Percentiles rank a stretch among this genome's conserved stretches.
phyloP scores from a whole-genome alignment of 768 basidiomycete genomes.

The Brasilioporus rufonigricans region DNA sequence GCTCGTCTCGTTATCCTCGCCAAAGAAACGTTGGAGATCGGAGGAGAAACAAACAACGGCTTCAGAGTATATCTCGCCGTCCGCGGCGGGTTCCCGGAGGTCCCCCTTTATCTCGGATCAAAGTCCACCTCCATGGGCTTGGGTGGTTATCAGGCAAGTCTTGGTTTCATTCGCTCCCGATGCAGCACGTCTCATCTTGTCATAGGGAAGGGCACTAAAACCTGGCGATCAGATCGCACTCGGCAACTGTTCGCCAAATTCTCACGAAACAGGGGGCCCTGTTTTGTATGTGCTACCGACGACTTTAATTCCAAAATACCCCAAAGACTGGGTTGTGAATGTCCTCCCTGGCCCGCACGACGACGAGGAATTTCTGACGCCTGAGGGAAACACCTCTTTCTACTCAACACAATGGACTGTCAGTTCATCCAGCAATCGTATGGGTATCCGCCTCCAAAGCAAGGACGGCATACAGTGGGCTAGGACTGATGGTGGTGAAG shows the following conservation, averaged over 20 bases:
- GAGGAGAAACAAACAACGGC: slow-evolving; percentile 37
- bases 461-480: slow-evolving; percentile 50
- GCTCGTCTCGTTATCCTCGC: slow-evolving; percentile 43
- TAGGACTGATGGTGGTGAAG: slow-evolving; percentile 56
- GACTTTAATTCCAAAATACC: slow-evolving; percentile 42
- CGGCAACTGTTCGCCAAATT: slow-evolving; percentile 26
- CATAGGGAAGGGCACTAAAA: slow-evolving; percentile 49
- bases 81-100: slow-evolving; percentile 57
- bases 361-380: slow-evolving; percentile 52
- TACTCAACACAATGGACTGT: slow-evolving; percentile 54
- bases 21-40: slow-evolving; percentile 42
- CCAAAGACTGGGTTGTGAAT: slow-evolving; percentile 48
- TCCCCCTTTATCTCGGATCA: slow-evolving; percentile 56
- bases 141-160: no score
- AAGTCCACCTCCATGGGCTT: slow-evolving; percentile 65
- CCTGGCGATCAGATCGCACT: slow-evolving; percentile 52
- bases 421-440: slow-evolving; percentile 57
- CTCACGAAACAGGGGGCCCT: slow-evolving; percentile 10
- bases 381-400: slow-evolving; percentile 46
- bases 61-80: slow-evolving; percentile 56
- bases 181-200: slow-evolving; percentile 4
- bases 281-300: slow-evolving; percentile 22
- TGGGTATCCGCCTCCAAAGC: slow-evolving; percentile 58
- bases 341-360: slow-evolving; percentile 65
- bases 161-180: background rate